Evolutionary conservation across 805 yeast species (phyloP), one percentile per base, ranked within the genome.

Genomic region (Pichia californica): DNA sequence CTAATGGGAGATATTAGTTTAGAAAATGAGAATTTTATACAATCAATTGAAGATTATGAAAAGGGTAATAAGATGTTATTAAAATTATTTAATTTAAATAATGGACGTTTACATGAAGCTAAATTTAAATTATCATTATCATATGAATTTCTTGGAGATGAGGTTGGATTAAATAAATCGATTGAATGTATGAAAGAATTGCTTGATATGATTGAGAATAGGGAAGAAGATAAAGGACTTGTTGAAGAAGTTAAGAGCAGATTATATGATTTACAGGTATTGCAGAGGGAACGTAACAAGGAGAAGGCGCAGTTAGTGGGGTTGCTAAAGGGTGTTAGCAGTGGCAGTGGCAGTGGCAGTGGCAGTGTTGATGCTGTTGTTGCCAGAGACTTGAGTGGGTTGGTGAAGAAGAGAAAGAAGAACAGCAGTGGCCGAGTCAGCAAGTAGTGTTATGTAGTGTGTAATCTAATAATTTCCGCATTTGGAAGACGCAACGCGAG

Each of bases 1-100:
- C 62, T 89, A 10, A 68, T 88, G 15, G 98, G 98, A 27, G 97
- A 91, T 58, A 83, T 89, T 9, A 82, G 95, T 0, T 68, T 89
- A 35, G 99, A 91, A 57, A 77, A 93, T 2, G 97, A 91, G 54
- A 86, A 87, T 61, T 88, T 88, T 61, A 64, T 69, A 14, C 94
- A 87, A 60, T 86, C 96, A 0, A 74, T 82, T 0, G 66, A 66
- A 16, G 96, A 89, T 59, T 77, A 88, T 45, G 66, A 70, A 37
- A 63, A 74, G 16, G 70, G 87, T 32, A 68, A 85, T 28, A 63
- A 73, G 25, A 62, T 81, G 35, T 73, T 85, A 58, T 56, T 65
- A 39, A 63, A 75, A 44, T 57, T 84, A 11, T 81, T 70, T 53
- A 72, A 73, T 3, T 60, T 62, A n/a, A 61, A 65, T 8, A 73